Evolutionary conservation across 495 filamentous ascomycete species (phyloP).

Genomic region (Neurospora hispaniola): DNA sequence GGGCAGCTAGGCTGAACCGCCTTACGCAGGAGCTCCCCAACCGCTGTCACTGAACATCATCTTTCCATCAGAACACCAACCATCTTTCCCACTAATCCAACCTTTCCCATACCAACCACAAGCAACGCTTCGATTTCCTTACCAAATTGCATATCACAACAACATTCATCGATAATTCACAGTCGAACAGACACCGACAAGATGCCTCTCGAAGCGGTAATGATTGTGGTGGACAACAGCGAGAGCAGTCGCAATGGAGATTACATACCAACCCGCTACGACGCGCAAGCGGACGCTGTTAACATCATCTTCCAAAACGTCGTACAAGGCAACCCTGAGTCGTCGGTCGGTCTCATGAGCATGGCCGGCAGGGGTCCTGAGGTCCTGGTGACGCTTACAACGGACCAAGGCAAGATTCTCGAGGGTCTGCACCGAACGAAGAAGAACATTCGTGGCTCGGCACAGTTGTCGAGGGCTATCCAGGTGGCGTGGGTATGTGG

Average conservation of each 20-base stretch:
- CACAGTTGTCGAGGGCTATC: conserved; percentile 83
- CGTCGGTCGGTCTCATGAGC: conserved; percentile 93
- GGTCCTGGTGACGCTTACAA: conserved; percentile 89
- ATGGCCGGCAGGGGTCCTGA: conserved; percentile 97
- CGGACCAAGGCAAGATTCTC: conserved; percentile 88
- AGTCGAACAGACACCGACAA: conserved; percentile 17
- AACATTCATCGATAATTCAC: neutral
- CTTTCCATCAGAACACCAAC: conserved; percentile 1
- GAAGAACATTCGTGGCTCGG: conserved; percentile 83
- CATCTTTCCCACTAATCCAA: neutral
- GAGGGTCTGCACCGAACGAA: conserved; percentile 90
- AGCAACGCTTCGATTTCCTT: neutral
- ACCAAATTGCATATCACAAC: neutral
- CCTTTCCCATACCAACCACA: neutral
- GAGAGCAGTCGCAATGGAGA: conserved; percentile 97
- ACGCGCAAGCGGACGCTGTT: conserved; percentile 90
- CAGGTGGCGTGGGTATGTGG: conserved; percentile 81
- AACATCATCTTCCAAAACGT: conserved; percentile 91
- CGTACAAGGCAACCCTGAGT: conserved; percentile 89
- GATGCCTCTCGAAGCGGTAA: conserved; percentile 56
- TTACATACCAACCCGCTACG: conserved; percentile 87
- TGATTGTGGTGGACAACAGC: conserved; percentile 85
- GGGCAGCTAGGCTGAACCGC: conserved; percentile 13
- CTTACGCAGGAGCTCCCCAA: conserved; percentile 17
- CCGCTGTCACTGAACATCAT: neutral